A percentile compares a stretch with the other conserved stretches of the same genome.
These are phyloP conservation scores for Bruguiera hainesii DNA, from an alignment of 441 rosid species.

Conservation along the genomic window DNA sequence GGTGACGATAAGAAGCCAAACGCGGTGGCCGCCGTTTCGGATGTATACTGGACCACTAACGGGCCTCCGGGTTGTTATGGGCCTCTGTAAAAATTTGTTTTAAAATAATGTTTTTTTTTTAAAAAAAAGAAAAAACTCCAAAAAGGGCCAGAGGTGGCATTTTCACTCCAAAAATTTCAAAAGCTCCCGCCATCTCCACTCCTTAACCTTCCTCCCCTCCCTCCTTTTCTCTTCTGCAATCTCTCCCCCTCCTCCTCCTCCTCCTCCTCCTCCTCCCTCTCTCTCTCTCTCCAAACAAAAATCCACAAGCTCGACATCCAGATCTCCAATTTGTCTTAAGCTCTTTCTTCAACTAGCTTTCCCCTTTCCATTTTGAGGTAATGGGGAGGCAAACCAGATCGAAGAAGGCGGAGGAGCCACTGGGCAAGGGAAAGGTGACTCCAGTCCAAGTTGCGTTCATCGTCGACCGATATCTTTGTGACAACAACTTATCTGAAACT, in stretches of 20 bases:
- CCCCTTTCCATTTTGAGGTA: not conserved
- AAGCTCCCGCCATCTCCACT: not conserved
- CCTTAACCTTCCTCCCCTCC: not conserved
- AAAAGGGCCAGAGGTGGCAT: not conserved
- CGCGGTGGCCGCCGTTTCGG: not conserved
- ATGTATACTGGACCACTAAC: too few relatives aligned
- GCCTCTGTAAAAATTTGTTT: too few relatives aligned
- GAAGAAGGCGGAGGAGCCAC: constrained; percentile 28
- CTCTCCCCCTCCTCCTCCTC: not conserved
- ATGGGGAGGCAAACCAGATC: constrained; percentile 61
- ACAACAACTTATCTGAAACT: constrained; percentile 53
- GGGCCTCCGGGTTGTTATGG: too few relatives aligned
- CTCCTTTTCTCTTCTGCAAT: not conserved
- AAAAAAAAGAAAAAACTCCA: not conserved
- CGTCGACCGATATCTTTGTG: constrained; percentile 75
- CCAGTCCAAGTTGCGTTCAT: constrained; percentile 77
- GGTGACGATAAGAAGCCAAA: not conserved
- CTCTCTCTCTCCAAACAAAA: not conserved
- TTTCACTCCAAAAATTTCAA: not conserved
- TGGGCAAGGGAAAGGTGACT: constrained; percentile 66
- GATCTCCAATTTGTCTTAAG: not conserved
- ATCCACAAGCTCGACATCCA: not conserved
- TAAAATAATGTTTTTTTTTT: too few relatives aligned
- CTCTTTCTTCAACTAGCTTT: not conserved
- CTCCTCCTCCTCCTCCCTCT: not conserved